A percentile compares a stretch with the other conserved stretches of the same genome.
These are phyloP conservation scores for Teunomyces kruisii DNA, from an alignment of 805 yeast genomes.

Conservation along the genomic window DNA sequence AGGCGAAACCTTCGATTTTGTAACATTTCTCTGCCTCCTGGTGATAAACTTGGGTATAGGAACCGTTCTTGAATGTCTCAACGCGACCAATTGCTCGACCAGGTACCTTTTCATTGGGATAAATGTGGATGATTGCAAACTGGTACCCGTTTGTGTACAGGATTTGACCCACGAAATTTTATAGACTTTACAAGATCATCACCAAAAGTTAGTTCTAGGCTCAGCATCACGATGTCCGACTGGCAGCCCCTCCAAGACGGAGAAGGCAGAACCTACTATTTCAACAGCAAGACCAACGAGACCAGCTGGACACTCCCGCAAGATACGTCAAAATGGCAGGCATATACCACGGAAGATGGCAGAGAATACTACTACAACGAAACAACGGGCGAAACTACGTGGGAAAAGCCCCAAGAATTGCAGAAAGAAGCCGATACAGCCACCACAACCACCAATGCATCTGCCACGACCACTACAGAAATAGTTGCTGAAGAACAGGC, in stretches of 20 bases:
- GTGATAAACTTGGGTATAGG: no score
- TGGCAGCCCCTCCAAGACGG: conserved; percentile 71
- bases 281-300: conserved; percentile 59
- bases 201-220: not conserved
- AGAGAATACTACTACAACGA: conserved; percentile 67
- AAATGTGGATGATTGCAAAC: not conserved
- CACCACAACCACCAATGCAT: conserved; percentile 7
- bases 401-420: conserved; percentile 72
- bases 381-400: conserved; percentile 64
- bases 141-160: not conserved
- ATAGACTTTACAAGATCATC: not conserved
- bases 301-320: conserved; percentile 85
- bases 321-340: conserved; percentile 31
- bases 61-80: not conserved
- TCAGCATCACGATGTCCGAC: conserved; percentile 12
- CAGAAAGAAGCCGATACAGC: conserved; percentile 7
- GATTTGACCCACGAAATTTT: not conserved
- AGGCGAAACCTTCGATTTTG: not conserved
- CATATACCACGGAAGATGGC: conserved; percentile 55
- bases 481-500: conserved; percentile 1
- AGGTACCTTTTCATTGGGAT: not conserved
- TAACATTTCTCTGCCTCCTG: no score
- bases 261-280: conserved; percentile 71
- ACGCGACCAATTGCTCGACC: not conserved
- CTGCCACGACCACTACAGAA: conserved; percentile 5